A percentile compares a stretch with the other conserved stretches of the same genome.
Conservation (phyloP, 352 stramenopile genomes). For the Phytophthora pisi region DNA sequence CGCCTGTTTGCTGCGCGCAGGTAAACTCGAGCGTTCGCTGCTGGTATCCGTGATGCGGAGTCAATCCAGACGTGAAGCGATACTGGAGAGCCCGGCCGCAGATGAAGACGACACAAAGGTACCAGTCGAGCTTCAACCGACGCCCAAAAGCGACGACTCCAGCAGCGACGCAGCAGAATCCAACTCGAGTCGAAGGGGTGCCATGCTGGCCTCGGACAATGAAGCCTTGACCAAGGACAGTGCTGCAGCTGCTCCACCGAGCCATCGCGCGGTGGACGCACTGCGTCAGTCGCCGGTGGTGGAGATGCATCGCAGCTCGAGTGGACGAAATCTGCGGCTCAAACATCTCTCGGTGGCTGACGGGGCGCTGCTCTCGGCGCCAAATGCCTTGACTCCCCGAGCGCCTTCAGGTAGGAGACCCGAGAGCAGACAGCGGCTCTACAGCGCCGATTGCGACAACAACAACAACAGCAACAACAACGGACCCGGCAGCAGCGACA, state of each 20-base stretch:
- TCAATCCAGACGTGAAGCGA: neutral
- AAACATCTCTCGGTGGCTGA: conserved; percentile 44
- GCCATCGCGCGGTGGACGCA: conserved; percentile 32
- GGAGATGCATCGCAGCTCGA: conserved; percentile 58
- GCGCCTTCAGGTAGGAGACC: conserved; percentile 45
- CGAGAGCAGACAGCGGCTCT: conserved; percentile 30
- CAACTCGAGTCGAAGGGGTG: conserved; percentile 20
- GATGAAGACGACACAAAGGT: conserved; percentile 5
- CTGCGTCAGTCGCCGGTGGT: conserved; percentile 36
- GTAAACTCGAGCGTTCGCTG: too few relatives aligned
- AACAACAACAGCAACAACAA: conserved; percentile 23
- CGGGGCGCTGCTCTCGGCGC: conserved; percentile 39
- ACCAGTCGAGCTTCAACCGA: conserved; percentile 8
- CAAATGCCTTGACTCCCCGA: conserved; percentile 51
- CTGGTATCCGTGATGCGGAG: conserved; percentile 7
- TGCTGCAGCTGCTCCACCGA: conserved; percentile 4
- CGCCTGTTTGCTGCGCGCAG: conserved; percentile 7
- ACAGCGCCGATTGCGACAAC: conserved; percentile 19
- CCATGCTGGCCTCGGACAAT: conserved; percentile 20
- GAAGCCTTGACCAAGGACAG: conserved; percentile 5
- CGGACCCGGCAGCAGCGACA: conserved; percentile 25
- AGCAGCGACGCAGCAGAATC: conserved; percentile 1
- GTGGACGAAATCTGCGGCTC: conserved; percentile 54
- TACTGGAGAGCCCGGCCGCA: neutral
- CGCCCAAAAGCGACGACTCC: conserved; percentile 21